A percentile compares a stretch with the other conserved stretches of the same genome.
Evolutionary conservation across 495 filamentous ascomycete species (phyloP).

Genomic region (Neurospora sp.): DNA sequence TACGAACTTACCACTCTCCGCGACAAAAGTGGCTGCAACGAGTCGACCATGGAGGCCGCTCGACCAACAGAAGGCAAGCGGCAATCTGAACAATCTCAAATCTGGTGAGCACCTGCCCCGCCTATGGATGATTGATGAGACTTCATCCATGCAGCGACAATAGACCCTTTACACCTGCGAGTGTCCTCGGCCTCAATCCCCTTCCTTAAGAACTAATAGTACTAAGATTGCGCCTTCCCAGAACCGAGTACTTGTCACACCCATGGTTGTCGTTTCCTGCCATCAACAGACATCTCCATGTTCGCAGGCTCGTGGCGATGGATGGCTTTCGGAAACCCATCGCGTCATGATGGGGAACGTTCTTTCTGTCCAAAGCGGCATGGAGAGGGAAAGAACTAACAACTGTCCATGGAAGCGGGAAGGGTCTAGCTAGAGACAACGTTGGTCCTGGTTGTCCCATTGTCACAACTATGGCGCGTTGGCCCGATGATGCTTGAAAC

Average conservation of each 20-base stretch:
- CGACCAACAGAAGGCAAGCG: neutral
- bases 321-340: neutral
- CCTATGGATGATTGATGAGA: neutral
- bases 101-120: neutral
- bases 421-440: neutral
- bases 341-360: neutral
- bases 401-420: neutral
- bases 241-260: neutral
- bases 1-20: neutral
- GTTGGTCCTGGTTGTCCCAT: neutral
- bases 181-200: neutral
- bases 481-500: neutral
- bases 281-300: neutral
- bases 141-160: neutral
- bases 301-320: neutral
- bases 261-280: neutral
- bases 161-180: neutral
- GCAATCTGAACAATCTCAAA: neutral
- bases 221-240: neutral
- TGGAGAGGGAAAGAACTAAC: neutral
- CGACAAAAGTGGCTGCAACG: neutral
- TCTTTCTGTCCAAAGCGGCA: neutral
- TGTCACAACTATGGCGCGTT: neutral
- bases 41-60: neutral
- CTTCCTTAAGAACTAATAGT: neutral